Conservation (phyloP, 768 basidiomycete species). For the Cystobasidium onofrii region DNA sequence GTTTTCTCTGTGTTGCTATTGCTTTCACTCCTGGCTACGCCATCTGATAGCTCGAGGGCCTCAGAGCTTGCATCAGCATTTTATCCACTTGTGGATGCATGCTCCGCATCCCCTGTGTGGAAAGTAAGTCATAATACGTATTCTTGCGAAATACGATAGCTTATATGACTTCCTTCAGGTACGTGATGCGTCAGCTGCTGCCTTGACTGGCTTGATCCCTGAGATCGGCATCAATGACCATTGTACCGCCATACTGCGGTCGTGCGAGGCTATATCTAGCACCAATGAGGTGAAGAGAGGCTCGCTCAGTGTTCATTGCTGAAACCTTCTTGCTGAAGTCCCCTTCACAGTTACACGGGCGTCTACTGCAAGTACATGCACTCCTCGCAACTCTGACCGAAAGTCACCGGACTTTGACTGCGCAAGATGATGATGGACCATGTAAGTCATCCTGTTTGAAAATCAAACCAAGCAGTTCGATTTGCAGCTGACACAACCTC, state of each 20-base stretch:
- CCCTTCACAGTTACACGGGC: neutral
- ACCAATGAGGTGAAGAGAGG: neutral
- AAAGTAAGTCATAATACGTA: neutral
- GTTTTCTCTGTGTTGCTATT: conserved; percentile 27
- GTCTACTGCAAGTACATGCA: neutral
- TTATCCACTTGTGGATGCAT: conserved; percentile 14
- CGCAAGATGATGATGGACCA: neutral
- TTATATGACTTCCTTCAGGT: neutral
- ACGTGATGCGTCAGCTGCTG: conserved; percentile 26
- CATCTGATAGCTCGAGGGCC: neutral
- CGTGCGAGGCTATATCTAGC: neutral
- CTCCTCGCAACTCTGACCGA: neutral
- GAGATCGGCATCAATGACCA: neutral
- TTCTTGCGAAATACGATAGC: too few relatives aligned
- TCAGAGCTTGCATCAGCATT: neutral
- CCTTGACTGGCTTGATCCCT: neutral
- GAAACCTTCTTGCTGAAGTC: neutral
- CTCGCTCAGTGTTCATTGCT: neutral
- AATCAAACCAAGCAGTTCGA: too few relatives aligned
- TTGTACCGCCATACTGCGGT: neutral
- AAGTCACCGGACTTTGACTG: neutral
- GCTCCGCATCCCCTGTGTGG: conserved; percentile 11
- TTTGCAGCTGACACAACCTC: too few relatives aligned
- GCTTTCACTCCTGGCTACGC: conserved; percentile 22
- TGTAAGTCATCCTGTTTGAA: neutral